Percentiles rank a stretch among this genome's conserved stretches.
phyloP scores from a whole-genome alignment of 139 green algal genomes.

The Dunaliella sp. region DNA sequence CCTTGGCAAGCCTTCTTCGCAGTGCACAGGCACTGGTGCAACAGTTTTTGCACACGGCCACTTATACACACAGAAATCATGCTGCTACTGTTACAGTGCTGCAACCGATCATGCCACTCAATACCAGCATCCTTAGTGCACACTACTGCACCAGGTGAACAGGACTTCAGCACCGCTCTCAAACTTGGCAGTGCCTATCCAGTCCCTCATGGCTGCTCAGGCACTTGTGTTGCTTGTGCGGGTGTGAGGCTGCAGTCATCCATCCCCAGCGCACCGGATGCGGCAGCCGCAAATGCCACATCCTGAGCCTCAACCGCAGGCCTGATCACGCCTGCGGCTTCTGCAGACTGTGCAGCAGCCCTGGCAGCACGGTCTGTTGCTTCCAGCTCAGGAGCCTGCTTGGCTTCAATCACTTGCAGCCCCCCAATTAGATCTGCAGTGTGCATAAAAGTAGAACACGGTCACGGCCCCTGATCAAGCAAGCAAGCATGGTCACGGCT shows the following conservation, averaged over 20 bases:
- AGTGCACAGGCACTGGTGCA: too few relatives aligned
- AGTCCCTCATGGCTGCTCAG: background rate
- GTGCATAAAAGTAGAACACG: too few relatives aligned
- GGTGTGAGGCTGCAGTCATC: background rate
- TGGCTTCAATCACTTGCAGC: background rate
- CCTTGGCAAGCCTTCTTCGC: too few relatives aligned
- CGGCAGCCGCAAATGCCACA: background rate
- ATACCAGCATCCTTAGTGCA: too few relatives aligned
- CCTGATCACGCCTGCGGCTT: background rate
- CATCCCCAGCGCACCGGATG: background rate
- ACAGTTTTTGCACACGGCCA: too few relatives aligned
- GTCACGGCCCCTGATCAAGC: too few relatives aligned
- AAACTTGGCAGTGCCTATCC: background rate
- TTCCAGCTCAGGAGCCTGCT: background rate
- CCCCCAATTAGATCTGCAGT: background rate
- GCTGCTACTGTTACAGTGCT: too few relatives aligned
- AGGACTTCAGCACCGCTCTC: too few relatives aligned
- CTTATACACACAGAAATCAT: too few relatives aligned
- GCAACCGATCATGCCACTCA: too few relatives aligned
- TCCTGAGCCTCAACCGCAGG: background rate
- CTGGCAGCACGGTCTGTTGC: background rate
- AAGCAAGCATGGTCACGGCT: too few relatives aligned
- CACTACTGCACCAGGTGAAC: too few relatives aligned
- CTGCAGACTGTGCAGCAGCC: background rate
- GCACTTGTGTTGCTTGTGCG: background rate